A percentile compares a stretch with the other conserved stretches of the same genome.
These are phyloP conservation scores for Pythium aquatile DNA, from an alignment of 352 stramenopile species.

Conservation along the genomic window DNA sequence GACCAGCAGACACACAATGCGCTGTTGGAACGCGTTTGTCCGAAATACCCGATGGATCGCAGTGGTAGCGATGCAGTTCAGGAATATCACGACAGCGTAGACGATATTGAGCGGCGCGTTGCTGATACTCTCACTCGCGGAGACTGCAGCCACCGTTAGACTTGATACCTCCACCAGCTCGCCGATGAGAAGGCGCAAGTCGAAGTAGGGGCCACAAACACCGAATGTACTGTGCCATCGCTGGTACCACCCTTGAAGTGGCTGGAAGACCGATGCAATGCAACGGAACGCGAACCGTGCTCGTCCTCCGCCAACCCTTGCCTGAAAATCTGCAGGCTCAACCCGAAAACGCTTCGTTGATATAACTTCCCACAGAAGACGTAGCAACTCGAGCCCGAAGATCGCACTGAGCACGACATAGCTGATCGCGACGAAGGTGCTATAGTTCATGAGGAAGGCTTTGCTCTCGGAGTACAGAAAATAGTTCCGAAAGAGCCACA, in stretches of 20 bases:
- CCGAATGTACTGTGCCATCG: background rate
- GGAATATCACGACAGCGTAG: slow-evolving; percentile 20
- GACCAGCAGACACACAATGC: slow-evolving; percentile 7
- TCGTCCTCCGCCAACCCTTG: too few species aligned
- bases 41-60: background rate
- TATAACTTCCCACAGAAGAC: background rate
- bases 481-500: background rate
- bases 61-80: background rate
- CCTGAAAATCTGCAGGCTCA: background rate
- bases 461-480: background rate
- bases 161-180: background rate
- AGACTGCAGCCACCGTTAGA: background rate
- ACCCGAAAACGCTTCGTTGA: background rate
- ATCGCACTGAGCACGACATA: background rate
- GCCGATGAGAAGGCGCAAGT: background rate
- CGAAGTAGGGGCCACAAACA: slow-evolving; percentile 15
- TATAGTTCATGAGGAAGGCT: background rate
- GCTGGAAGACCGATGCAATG: background rate
- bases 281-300: background rate
- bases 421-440: background rate
- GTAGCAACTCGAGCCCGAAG: background rate
- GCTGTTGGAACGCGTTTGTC: background rate
- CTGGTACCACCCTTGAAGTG: background rate
- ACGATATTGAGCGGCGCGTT: slow-evolving; percentile 4
- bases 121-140: slow-evolving; percentile 6